Conservation (phyloP, 495 filamentous ascomycete species). For the Penicillium arizonense region DNA sequence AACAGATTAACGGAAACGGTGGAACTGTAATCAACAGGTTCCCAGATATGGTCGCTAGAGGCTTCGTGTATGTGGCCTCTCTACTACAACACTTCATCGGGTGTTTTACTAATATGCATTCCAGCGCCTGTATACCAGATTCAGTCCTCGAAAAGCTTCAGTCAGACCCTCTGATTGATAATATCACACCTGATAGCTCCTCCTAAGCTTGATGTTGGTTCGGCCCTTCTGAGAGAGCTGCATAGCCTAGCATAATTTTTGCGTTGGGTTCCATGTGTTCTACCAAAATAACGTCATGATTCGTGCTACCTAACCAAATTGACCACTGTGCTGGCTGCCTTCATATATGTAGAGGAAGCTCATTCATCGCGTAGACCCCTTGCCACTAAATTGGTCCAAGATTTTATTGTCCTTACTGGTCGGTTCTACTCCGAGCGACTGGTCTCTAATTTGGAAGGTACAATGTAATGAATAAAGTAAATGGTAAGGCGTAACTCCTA, state of each 20-base stretch:
- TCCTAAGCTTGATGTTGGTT: neutral
- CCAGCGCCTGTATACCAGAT: neutral
- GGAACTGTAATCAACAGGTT: neutral
- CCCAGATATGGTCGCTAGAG: slow-evolving; percentile 5
- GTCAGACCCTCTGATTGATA: neutral
- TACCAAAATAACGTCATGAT: neutral
- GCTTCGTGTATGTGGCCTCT: neutral
- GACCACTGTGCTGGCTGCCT: neutral
- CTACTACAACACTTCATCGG: too few relatives aligned
- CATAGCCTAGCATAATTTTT: neutral
- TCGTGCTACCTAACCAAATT: neutral
- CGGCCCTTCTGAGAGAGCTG: neutral
- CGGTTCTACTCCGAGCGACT: neutral
- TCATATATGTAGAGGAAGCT: neutral
- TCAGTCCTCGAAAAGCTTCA: neutral
- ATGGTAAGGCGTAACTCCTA: neutral
- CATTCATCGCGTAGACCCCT: neutral
- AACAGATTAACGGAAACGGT: neutral
- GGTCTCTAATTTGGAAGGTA: neutral
- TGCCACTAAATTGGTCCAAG: neutral
- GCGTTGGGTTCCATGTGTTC: neutral
- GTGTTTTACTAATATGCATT: neutral
- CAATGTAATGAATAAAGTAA: neutral
- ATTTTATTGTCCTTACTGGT: neutral
- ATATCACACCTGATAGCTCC: neutral